Evolutionary conservation across 2,329 filamentous ascomycete genomes (phyloP).

Genomic region (Hymenoscyphus fraxineus): DNA sequence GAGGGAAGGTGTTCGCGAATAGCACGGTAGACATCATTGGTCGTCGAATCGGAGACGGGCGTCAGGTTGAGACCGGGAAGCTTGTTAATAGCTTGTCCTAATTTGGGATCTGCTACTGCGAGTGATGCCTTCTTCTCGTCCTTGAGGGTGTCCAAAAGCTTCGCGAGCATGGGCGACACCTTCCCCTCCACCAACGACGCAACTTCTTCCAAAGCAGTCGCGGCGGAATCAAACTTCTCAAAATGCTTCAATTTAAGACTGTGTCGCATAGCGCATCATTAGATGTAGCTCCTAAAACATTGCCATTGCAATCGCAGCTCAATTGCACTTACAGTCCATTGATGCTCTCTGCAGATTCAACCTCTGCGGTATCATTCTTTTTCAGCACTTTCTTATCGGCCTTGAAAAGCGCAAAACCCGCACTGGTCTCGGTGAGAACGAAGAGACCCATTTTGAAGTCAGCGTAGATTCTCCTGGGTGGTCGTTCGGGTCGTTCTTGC

Average conservation of each 20-base stretch:
- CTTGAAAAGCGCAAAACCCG: slow-evolving; percentile 95
- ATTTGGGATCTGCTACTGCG: slow-evolving; percentile 88
- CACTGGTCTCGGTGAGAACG: slow-evolving; percentile 82
- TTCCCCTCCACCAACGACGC: slow-evolving; percentile 87
- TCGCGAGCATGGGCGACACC: slow-evolving; percentile 80
- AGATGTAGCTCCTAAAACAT: slow-evolving; percentile 17
- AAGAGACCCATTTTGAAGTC: slow-evolving; percentile 73
- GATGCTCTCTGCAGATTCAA: slow-evolving; percentile 77
- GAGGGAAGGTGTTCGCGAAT: slow-evolving; percentile 89
- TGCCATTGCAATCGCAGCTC: slow-evolving; percentile 10
- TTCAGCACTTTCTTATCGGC: slow-evolving; percentile 98
- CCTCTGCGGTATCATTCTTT: slow-evolving; percentile 72
- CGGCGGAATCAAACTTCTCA: slow-evolving; percentile 92
- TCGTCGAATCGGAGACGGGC: slow-evolving; percentile 75
- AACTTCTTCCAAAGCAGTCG: slow-evolving; percentile 85
- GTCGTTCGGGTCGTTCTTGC: slow-evolving; percentile 12
- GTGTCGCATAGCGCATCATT: slow-evolving; percentile 18
- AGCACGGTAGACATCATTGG: slow-evolving; percentile 86
- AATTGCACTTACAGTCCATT: slow-evolving; percentile 70
- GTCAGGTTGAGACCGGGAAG: slow-evolving; percentile 83
- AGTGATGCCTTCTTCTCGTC: slow-evolving; percentile 96
- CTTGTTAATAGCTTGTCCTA: slow-evolving; percentile 88
- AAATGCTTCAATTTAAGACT: slow-evolving; percentile 96
- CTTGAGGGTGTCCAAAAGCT: slow-evolving; percentile 84
- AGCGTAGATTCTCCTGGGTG: not conserved